These are phyloP conservation scores for Cinnamomum chago DNA, from an alignment of 164 flowering plant genomes.

Conservation along the genomic window DNA sequence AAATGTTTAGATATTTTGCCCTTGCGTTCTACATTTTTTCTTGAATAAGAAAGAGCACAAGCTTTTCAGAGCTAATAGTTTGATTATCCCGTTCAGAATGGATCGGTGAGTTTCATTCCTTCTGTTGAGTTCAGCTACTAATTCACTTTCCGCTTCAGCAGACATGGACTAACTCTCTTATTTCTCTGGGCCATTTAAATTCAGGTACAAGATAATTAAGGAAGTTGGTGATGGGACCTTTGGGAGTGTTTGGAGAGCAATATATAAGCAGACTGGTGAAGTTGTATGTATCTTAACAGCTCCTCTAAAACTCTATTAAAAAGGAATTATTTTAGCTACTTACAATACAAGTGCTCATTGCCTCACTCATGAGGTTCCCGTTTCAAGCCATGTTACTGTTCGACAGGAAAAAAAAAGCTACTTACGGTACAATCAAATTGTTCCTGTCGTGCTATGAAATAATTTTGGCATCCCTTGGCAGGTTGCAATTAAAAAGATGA, in stretches of 20 bases:
- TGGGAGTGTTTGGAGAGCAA: constrained; percentile 95
- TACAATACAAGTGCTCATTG: too few species aligned
- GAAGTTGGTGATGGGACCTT: constrained; percentile 99
- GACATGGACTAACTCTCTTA: background rate
- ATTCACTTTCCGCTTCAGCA: background rate
- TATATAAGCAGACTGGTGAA: constrained; percentile 87
- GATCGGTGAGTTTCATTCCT: constrained; percentile 56
- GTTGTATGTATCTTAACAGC: constrained; percentile 51
- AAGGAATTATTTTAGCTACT: too few species aligned
- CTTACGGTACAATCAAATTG: background rate
- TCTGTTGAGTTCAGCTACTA: background rate
- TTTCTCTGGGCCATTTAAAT: background rate
- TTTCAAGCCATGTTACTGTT: too few species aligned
- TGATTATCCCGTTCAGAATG: constrained; percentile 37
- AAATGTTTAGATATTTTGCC: constrained; percentile 12
- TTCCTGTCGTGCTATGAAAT: background rate
- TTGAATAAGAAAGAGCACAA: constrained; percentile 35
- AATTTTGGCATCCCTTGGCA: constrained; percentile 15
- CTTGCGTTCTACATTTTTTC: constrained; percentile 9
- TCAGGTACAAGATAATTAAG: constrained; percentile 83
- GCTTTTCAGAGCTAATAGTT: constrained; percentile 19
- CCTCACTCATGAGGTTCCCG: too few species aligned
- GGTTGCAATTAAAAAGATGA: constrained; percentile 98
- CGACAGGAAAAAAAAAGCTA: too few species aligned
- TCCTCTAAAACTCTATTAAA: background rate